Conservation (phyloP, 208 protist species). For the Trypanosoma platydactyli region DNA sequence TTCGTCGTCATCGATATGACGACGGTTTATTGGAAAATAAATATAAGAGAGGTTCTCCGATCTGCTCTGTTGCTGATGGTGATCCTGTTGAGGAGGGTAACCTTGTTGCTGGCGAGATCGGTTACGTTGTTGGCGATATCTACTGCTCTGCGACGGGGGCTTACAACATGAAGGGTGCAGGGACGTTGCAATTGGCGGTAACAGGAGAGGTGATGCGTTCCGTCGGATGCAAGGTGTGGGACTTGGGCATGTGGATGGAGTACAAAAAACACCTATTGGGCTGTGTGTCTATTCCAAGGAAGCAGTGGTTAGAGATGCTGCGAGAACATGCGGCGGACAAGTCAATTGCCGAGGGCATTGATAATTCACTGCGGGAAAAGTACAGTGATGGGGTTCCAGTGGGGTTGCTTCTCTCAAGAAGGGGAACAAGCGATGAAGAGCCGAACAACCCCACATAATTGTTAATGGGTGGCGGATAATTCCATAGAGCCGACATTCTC, state of each 20-base stretch:
- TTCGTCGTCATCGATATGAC: conserved; percentile 55
- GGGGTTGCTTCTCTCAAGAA: conserved; percentile 2
- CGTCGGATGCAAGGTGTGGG: conserved; percentile 73
- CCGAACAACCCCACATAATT: too few relatives aligned
- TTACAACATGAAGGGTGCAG: conserved; percentile 71
- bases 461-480: too few relatives aligned
- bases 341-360: conserved; percentile 21
- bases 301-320: conserved; percentile 51
- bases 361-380: conserved; percentile 19
- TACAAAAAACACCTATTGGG: conserved; percentile 66
- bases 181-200: conserved; percentile 64
- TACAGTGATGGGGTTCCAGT: conserved; percentile 29
- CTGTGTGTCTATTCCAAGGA: conserved; percentile 36
- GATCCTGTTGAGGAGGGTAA: conserved; percentile 47
- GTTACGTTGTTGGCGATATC: conserved; percentile 82
- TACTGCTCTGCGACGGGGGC: conserved; percentile 83
- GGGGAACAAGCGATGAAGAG: not conserved
- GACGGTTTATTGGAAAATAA: not conserved
- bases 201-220: conserved; percentile 47
- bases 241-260: conserved; percentile 85
- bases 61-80: not conserved
- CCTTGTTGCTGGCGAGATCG: conserved; percentile 73
- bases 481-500: too few relatives aligned
- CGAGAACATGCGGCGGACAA: conserved; percentile 17
- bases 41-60: conserved; percentile 6